A percentile compares a stretch with the other conserved stretches of the same genome.
Conservation (phyloP, 2,329 filamentous ascomycete genomes). For the Chrysoporthe cubensis region DNA sequence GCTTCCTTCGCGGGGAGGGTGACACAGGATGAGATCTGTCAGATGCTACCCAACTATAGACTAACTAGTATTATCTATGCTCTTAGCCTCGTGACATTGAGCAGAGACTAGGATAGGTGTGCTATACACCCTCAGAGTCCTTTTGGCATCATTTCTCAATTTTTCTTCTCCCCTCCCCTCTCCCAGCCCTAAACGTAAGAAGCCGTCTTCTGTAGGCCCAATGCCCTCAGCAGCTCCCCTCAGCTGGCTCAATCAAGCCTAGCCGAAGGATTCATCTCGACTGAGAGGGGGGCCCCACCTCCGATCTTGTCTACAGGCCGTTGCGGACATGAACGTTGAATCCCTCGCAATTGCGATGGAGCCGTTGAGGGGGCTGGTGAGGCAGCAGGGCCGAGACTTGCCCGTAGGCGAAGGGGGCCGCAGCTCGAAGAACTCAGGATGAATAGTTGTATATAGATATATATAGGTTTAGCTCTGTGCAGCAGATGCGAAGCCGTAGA, state of each 20-base stretch:
- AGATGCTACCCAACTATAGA: background rate
- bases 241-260: background rate
- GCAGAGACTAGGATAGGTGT: background rate
- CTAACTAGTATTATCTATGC: background rate
- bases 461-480: no score
- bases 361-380: no score
- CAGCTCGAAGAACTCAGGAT: no score
- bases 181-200: background rate
- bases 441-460: no score
- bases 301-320: background rate
- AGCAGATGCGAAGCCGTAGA: no score
- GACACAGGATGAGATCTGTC: background rate
- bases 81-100: background rate
- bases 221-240: background rate
- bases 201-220: background rate
- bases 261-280: slow-evolving; percentile 4
- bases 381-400: no score
- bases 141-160: background rate
- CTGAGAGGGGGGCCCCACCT: background rate
- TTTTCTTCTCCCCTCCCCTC: background rate
- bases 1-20: background rate
- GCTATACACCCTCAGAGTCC: background rate
- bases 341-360: background rate
- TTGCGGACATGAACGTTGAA: background rate
- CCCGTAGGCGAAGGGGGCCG: no score